A percentile compares a stretch with the other conserved stretches of the same genome.
Conservation (phyloP, 768 basidiomycete genomes). For the Lactarius vividus region DNA sequence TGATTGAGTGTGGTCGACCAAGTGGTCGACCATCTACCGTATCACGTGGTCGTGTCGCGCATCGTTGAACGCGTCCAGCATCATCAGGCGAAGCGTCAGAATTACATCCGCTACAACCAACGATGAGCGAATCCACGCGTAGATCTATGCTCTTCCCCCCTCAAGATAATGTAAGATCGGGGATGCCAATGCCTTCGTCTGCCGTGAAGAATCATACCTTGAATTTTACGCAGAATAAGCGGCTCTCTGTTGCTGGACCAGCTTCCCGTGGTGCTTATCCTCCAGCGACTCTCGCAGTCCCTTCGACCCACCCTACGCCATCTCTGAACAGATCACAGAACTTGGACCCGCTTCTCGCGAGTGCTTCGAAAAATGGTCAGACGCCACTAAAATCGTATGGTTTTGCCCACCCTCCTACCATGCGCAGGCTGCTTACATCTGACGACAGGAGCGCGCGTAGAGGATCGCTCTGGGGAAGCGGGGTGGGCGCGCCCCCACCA, state of each 20-base stretch:
- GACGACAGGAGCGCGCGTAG: conserved; percentile 61
- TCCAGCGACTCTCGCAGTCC: conserved; percentile 31
- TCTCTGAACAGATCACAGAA: conserved; percentile 71
- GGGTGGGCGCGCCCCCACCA: conserved; percentile 46
- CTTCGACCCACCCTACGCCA: conserved; percentile 57
- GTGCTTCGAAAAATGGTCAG: conserved; percentile 64
- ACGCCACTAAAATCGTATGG: conserved; percentile 74
- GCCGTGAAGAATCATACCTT: conserved; percentile 53
- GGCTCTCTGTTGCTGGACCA: conserved; percentile 75
- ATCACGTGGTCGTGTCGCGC: conserved; percentile 19
- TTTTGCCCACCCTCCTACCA: conserved; percentile 1
- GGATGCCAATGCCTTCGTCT: conserved; percentile 52
- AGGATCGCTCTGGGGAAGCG: conserved; percentile 70
- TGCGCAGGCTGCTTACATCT: conserved; percentile 14
- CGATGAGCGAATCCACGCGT: conserved; percentile 17
- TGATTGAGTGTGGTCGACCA: too few species aligned
- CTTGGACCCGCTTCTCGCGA: conserved; percentile 63
- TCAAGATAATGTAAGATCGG: conserved; percentile 49
- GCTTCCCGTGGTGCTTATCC: conserved; percentile 58
- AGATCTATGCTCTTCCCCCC: background rate
- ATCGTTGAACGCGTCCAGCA: conserved; percentile 6
- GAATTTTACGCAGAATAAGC: conserved; percentile 48
- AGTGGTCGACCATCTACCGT: too few species aligned
- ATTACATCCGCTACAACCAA: background rate
- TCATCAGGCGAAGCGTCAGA: background rate